These are phyloP conservation scores for Xylariomycetidae sp. DNA, from an alignment of 2,329 filamentous ascomycete species.

Conservation along the genomic window DNA sequence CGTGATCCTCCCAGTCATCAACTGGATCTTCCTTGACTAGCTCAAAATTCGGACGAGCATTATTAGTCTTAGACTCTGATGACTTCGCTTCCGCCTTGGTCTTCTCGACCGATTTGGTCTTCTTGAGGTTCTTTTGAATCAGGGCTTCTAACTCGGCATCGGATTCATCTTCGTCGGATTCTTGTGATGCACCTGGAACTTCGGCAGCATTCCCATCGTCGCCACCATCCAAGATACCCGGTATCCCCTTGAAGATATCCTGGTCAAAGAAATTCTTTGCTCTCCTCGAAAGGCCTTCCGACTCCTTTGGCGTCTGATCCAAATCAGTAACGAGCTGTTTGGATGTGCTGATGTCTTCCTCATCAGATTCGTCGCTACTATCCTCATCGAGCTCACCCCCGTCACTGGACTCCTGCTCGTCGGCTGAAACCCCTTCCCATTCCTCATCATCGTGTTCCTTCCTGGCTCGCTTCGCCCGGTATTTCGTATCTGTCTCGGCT, in stretches of 20 bases:
- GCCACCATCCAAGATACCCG: slow-evolving; percentile 60
- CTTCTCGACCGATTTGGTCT: slow-evolving; percentile 12
- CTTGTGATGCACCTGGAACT: slow-evolving; percentile 29
- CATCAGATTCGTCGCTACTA: slow-evolving; percentile 58
- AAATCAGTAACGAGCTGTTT: slow-evolving; percentile 59
- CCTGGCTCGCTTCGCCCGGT: slow-evolving; percentile 82
- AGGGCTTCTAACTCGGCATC: slow-evolving; percentile 16
- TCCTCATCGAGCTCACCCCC: slow-evolving; percentile 57
- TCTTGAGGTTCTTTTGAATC: slow-evolving; percentile 17
- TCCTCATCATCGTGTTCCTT: slow-evolving; percentile 80
- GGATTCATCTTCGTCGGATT: slow-evolving; percentile 24
- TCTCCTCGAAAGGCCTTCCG: slow-evolving; percentile 69
- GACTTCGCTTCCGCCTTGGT: slow-evolving; percentile 9
- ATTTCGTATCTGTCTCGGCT: slow-evolving; percentile 78
- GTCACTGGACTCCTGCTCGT: slow-evolving; percentile 54
- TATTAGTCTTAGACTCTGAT: slow-evolving; percentile 33
- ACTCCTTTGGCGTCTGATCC: slow-evolving; percentile 44
- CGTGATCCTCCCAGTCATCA: slow-evolving; percentile 62
- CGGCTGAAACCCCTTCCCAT: slow-evolving; percentile 82
- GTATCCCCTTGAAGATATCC: slow-evolving; percentile 85
- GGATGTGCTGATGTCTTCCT: slow-evolving; percentile 43
- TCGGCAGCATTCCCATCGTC: too few species aligned
- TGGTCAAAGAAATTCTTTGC: slow-evolving; percentile 90
- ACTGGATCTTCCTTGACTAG: slow-evolving; percentile 46
- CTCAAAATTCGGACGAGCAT: slow-evolving; percentile 52